Base-by-base conservation (phyloP, 2,329 filamentous ascomycete genomes). In the Colletotrichum abscissum region DNA sequence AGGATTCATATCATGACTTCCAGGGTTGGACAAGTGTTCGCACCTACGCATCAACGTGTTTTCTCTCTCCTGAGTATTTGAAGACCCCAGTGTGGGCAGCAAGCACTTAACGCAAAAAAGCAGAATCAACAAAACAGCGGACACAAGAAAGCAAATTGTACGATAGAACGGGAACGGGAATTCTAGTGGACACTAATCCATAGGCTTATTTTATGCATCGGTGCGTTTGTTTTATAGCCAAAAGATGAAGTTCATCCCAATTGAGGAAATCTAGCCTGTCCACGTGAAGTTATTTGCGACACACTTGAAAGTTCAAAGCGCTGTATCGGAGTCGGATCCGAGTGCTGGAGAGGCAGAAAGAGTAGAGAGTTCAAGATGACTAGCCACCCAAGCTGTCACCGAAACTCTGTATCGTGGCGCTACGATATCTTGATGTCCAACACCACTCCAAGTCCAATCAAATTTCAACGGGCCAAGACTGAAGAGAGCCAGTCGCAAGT, bases 131-230 rank as follows among this genome's bases (percentile, higher is more conserved):
- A 72, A 72, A 59, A 63, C 63, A 55, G 33, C 54, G 28, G 12
- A 30, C 14, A 58, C 42, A 62, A 26, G 57, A 19, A 28, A 64
- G 14, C 28, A 66, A 35, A 70, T 56, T 73, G 70, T 73, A 73
- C 55, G 55, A 70, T 73, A 70, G 60, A 33, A 33, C 62, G 65
- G 65, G 60, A 66, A 19, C 30, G 33, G 58, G 60, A 30, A 54
- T 52, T 12, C 42, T 19, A 49, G 54, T 38, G 24, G 67, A 57
- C 46, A 73, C 70, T 73, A 73, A 73, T 73, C 56, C 22, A 65
- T 66, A 73, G 67, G 70, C 49, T 70, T 54, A 33, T 67, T 67
- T 46, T 28, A 33, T 65, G 63, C 63, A 65, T 42, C 16, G 26
- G 16, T 28, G 26, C 54, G 22, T 56, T 30, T n/a, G 22, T 33